phyloP scores from a whole-genome alignment of 306 rosid species.

The Medicago lupulina region DNA sequence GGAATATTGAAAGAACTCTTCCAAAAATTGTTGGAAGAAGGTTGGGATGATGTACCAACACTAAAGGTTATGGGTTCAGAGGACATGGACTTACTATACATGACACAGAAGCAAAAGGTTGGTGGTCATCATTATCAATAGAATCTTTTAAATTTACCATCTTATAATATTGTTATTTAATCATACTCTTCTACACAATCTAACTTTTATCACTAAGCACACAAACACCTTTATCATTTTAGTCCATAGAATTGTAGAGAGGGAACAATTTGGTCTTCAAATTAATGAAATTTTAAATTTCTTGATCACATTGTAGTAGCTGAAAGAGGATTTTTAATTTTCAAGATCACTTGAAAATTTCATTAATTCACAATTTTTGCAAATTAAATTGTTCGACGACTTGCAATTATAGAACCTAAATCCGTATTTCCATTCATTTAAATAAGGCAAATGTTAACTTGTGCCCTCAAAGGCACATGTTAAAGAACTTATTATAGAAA shows the following conservation, averaged over 20 bases:
- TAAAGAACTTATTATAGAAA: no score
- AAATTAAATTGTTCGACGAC: no score
- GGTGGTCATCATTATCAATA: constrained; percentile 5
- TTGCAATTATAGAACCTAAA: neutral
- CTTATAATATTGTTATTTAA: neutral
- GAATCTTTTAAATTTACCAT: neutral
- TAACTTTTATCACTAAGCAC: constrained; percentile 5
- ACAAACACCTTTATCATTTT: neutral
- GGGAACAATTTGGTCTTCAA: neutral
- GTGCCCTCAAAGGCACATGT: no score
- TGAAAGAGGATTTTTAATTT: neutral
- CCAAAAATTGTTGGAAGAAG: constrained; percentile 75
- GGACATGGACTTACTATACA: constrained; percentile 76
- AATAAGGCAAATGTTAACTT: no score
- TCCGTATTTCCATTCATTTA: no score
- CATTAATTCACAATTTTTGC: no score
- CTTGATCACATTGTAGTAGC: no score
- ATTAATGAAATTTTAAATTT: no score
- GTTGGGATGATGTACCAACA: constrained; percentile 95
- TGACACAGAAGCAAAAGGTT: constrained; percentile 83
- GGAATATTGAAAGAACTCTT: constrained; percentile 74
- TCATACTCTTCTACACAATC: neutral
- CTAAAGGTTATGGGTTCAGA: constrained; percentile 78
- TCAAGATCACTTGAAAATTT: no score
- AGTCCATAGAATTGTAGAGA: neutral